These are phyloP conservation scores for Diaporthe australafricana DNA, from an alignment of 2,329 filamentous ascomycete species.

Conservation along the genomic window DNA sequence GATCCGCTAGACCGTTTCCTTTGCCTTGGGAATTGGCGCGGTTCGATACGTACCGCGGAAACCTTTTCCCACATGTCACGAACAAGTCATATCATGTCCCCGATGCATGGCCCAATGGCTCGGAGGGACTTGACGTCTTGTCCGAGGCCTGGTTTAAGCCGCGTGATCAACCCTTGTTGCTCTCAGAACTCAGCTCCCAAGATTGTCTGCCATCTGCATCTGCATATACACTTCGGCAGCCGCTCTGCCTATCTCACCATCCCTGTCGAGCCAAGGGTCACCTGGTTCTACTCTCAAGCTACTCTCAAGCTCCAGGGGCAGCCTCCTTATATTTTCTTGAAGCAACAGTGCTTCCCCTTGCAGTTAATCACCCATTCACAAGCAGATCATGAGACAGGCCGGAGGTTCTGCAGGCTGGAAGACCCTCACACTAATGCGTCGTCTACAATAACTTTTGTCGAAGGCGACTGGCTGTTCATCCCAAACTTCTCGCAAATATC, in stretches of 20 bases:
- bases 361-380: slow-evolving; percentile 25
- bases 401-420: slow-evolving; percentile 18
- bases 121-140: slow-evolving; percentile 21
- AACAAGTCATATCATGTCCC: slow-evolving; percentile 4
- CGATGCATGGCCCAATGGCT: slow-evolving; percentile 15
- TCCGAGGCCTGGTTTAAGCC: slow-evolving; percentile 27
- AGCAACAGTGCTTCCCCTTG: slow-evolving; percentile 30
- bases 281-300: slow-evolving; percentile 23
- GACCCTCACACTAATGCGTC: slow-evolving; percentile 7
- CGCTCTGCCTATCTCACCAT: slow-evolving; percentile 32
- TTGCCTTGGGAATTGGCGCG: slow-evolving; percentile 27
- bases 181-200: slow-evolving; percentile 28
- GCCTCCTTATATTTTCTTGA: slow-evolving; percentile 27
- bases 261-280: slow-evolving; percentile 26
- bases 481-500: slow-evolving; percentile 19
- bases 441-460: slow-evolving; percentile 4
- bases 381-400: slow-evolving; percentile 29
- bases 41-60: slow-evolving; percentile 22
- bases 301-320: slow-evolving; percentile 29
- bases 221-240: slow-evolving; percentile 33
- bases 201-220: slow-evolving; percentile 26
- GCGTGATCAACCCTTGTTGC: slow-evolving; percentile 20
- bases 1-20: slow-evolving; percentile 30
- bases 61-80: slow-evolving; percentile 24
- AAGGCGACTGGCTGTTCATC: slow-evolving; percentile 1